Evolutionary conservation across 495 filamentous ascomycete species (phyloP).

Genomic region (Mytilinidion resinicola): DNA sequence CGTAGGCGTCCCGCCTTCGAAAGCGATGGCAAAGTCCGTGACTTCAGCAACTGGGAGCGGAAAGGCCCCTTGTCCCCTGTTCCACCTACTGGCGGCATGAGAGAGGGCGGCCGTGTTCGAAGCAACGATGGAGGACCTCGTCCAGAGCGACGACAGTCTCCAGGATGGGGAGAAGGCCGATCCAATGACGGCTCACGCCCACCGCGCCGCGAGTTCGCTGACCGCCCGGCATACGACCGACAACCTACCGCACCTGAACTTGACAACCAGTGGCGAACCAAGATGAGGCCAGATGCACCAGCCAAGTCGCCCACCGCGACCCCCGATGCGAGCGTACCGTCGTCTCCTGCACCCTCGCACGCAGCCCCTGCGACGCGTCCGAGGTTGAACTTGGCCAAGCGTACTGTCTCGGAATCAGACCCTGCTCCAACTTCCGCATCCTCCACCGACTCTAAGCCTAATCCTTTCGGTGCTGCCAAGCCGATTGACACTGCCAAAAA

Average conservation of each 20-base stretch:
- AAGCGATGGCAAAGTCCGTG: constrained; percentile 76
- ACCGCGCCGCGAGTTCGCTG: constrained; percentile 72
- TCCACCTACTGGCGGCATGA: constrained; percentile 48
- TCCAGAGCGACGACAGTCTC: constrained; percentile 57
- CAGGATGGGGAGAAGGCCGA: constrained; percentile 72
- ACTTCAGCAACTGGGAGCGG: constrained; percentile 91
- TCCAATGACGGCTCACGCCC: constrained; percentile 76
- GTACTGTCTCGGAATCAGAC: constrained; percentile 70
- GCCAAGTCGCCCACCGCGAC: constrained; percentile 41
- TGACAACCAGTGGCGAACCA: constrained; percentile 78
- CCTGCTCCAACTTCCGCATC: constrained; percentile 47
- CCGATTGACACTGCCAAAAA: constrained; percentile 84
- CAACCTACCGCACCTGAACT: constrained; percentile 76
- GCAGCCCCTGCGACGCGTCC: constrained; percentile 58
- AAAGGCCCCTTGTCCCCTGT: constrained; percentile 82
- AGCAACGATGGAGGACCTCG: constrained; percentile 57
- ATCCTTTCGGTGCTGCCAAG: constrained; percentile 82
- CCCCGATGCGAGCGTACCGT: constrained; percentile 60
- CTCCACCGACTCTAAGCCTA: constrained; percentile 66
- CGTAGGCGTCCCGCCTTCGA: constrained; percentile 39
- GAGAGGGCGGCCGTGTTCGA: constrained; percentile 64
- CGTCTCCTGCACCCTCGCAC: constrained; percentile 53
- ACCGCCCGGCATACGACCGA: constrained; percentile 54
- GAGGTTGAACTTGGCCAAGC: constrained; percentile 76
- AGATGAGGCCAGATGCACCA: constrained; percentile 68